Percentiles rank a stretch among this genome's conserved stretches.
These are phyloP conservation scores for Lodderomyces jiufengensis DNA, from an alignment of 1,139 yeast species.

Conservation along the genomic window DNA sequence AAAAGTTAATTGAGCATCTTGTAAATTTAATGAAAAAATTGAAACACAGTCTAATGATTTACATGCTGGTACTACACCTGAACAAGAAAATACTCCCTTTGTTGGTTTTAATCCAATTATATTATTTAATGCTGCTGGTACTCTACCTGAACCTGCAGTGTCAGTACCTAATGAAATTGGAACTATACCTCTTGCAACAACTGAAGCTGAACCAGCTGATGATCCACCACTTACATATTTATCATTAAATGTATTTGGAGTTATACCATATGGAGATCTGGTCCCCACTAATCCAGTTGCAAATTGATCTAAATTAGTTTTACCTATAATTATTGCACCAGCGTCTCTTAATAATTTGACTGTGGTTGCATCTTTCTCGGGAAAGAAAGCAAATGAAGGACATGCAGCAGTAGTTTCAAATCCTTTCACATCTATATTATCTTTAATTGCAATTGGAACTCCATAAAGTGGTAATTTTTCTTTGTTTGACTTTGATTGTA, in stretches of 20 bases:
- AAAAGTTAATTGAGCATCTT: conserved; percentile 80
- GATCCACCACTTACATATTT: conserved; percentile 92
- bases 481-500: conserved; percentile 61
- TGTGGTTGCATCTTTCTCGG: conserved; percentile 69
- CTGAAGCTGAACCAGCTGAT: conserved; percentile 91
- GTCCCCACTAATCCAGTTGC: conserved; percentile 97
- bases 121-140: conserved; percentile 95
- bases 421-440: conserved; percentile 84
- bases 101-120: conserved; percentile 91
- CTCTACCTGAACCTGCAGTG: conserved; percentile 98
- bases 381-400: conserved; percentile 70
- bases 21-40: conserved; percentile 68
- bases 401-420: conserved; percentile 93
- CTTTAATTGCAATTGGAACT: conserved; percentile 92
- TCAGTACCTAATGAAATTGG: conserved; percentile 92
- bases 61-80: conserved; percentile 97
- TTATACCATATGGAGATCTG: conserved; percentile 88
- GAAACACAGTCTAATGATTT: conserved; percentile 91
- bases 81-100: conserved; percentile 76
- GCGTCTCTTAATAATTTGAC: conserved; percentile 68
- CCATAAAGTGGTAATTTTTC: conserved; percentile 65
- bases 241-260: conserved; percentile 71
- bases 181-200: conserved; percentile 83
- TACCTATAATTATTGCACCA: conserved; percentile 90
- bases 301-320: conserved; percentile 91